phyloP scores from a whole-genome alignment of 1,284 basidiomycete genomes.

The Ganoderma multipileum region DNA sequence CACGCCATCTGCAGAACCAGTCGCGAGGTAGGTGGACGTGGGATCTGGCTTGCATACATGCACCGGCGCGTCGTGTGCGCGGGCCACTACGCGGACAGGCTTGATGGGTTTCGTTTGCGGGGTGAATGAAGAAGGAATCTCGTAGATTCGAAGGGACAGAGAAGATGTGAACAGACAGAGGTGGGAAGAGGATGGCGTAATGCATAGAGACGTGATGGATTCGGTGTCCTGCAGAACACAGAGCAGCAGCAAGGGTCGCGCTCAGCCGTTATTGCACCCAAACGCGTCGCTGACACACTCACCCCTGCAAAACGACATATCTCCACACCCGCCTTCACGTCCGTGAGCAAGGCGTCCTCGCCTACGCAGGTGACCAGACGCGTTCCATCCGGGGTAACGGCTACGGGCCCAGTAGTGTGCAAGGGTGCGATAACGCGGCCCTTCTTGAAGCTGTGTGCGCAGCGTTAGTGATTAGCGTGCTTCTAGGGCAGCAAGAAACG shows the following conservation, averaged over 20 bases:
- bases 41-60: slow-evolving; percentile 88
- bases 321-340: slow-evolving; percentile 75
- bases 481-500: neutral
- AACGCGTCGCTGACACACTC: slow-evolving; percentile 42
- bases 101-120: slow-evolving; percentile 57
- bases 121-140: slow-evolving; percentile 56
- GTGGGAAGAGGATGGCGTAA: slow-evolving; percentile 68
- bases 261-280: slow-evolving; percentile 5
- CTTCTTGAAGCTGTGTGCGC: slow-evolving; percentile 71
- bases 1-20: slow-evolving; percentile 93
- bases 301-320: slow-evolving; percentile 87
- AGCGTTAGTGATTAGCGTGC: slow-evolving; percentile 2
- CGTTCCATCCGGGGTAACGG: slow-evolving; percentile 81
- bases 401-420: slow-evolving; percentile 88
- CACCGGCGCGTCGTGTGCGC: slow-evolving; percentile 92
- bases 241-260: slow-evolving; percentile 5
- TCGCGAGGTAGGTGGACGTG: slow-evolving; percentile 91
- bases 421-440: slow-evolving; percentile 75
- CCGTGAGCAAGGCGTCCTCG: slow-evolving; percentile 86
- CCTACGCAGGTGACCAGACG: slow-evolving; percentile 87
- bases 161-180: slow-evolving; percentile 75
- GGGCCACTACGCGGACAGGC: slow-evolving; percentile 77
- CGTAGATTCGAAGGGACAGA: slow-evolving; percentile 72
- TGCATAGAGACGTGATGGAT: slow-evolving; percentile 67
- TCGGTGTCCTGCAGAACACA: slow-evolving; percentile 64